phyloP scores from a whole-genome alignment of 2,329 filamentous ascomycete species.

The Diaporthe sp. region DNA sequence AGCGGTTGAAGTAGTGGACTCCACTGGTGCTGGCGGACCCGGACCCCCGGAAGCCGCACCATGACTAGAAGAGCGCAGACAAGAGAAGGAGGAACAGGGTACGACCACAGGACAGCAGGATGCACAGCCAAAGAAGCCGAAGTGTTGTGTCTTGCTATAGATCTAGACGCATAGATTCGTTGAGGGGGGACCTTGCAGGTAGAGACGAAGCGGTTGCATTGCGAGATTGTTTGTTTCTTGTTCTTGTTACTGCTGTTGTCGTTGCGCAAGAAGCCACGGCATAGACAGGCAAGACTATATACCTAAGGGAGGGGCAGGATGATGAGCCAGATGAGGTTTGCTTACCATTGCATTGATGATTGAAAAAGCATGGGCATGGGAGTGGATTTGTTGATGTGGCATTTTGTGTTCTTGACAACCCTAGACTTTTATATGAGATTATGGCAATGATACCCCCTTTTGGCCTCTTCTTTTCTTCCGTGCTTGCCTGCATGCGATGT shows the following conservation, averaged over 20 bases:
- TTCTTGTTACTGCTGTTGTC: background rate
- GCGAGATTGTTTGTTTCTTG: slow-evolving; percentile 2
- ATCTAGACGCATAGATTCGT: slow-evolving; percentile 10
- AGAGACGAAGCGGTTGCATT: slow-evolving; percentile 22
- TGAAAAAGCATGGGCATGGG: slow-evolving; percentile 23
- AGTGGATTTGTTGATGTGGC: slow-evolving; percentile 28
- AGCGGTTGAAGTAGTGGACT: background rate
- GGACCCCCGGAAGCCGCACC: background rate
- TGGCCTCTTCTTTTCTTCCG: slow-evolving; percentile 17
- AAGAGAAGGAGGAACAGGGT: background rate
- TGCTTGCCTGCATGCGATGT: background rate
- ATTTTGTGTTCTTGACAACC: slow-evolving; percentile 27
- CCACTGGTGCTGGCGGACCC: background rate
- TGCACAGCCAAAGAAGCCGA: background rate
- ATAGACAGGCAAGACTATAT: slow-evolving; percentile 13
- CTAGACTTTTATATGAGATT: slow-evolving; percentile 33
- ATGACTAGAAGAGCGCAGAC: slow-evolving; percentile 14
- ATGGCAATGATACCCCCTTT: slow-evolving; percentile 32
- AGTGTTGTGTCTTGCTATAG: slow-evolving; percentile 25
- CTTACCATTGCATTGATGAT: slow-evolving; percentile 23
- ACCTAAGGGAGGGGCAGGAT: slow-evolving; percentile 2
- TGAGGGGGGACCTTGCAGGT: background rate
- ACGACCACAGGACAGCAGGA: background rate
- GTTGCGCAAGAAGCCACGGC: slow-evolving; percentile 5
- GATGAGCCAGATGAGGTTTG: slow-evolving; percentile 14